Evolutionary conservation across 23 red algal species (phyloP).

Genomic region (Gracilariopsis chorda): DNA sequence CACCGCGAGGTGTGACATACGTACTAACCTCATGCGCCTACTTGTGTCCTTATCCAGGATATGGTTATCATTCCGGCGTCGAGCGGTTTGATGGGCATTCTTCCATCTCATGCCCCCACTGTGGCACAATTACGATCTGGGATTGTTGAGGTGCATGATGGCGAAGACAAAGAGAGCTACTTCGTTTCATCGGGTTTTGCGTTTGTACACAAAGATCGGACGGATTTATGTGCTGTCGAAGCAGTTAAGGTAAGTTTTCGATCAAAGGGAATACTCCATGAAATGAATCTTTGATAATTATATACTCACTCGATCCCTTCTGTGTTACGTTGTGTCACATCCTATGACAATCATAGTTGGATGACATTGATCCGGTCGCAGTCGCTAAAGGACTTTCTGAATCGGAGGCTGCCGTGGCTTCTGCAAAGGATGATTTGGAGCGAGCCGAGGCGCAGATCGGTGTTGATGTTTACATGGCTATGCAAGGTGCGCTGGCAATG

Average conservation of each 20-base stretch:
- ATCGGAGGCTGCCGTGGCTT: slow-evolving; percentile 68
- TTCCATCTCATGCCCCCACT: slow-evolving; percentile 91
- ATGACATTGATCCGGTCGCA: slow-evolving; percentile 85
- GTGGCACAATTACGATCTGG: slow-evolving; percentile 95
- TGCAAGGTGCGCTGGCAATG: slow-evolving; percentile 72
- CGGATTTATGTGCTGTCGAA: slow-evolving; percentile 92
- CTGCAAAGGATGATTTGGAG: slow-evolving; percentile 61
- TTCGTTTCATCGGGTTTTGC: slow-evolving; percentile 95
- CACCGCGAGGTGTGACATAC: not conserved
- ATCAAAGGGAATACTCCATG: not conserved
- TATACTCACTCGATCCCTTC: not conserved
- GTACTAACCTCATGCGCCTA: not conserved
- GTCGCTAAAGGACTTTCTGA: slow-evolving; percentile 77
- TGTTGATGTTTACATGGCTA: slow-evolving; percentile 87
- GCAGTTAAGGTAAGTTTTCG: slow-evolving; percentile 78
- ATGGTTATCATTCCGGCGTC: slow-evolving; percentile 93
- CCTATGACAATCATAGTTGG: slow-evolving; percentile 8
- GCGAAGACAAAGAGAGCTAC: slow-evolving; percentile 80
- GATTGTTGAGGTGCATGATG: slow-evolving; percentile 76
- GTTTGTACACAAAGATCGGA: slow-evolving; percentile 91
- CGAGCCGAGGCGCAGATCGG: slow-evolving; percentile 95
- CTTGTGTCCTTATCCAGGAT: slow-evolving; percentile 16
- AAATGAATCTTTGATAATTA: too few species aligned
- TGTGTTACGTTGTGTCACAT: not conserved
- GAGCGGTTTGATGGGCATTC: slow-evolving; percentile 92